Base-by-base conservation (phyloP, 306 rosid species). In the Prunus campanulata region DNA sequence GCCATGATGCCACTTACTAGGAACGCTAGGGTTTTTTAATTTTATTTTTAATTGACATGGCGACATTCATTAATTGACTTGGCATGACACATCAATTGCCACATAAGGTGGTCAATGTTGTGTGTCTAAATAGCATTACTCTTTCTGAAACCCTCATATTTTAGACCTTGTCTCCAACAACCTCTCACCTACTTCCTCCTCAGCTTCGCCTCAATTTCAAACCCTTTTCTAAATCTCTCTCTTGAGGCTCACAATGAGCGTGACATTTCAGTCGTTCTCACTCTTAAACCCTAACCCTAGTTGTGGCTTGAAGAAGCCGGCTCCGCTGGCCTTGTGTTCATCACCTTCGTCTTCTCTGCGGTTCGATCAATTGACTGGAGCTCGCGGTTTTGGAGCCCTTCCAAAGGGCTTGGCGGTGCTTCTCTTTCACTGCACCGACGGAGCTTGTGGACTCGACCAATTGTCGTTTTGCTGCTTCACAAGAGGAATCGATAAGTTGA, bases 401-500 rank as follows among this genome's bases (percentile, higher is more conserved):
- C 68, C 79, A 4, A 73, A 27, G 82, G 78, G 5, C 64, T 79
- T 10, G 75, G 76, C 16, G 54, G 66, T 22, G 71, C 76, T 60
- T 76, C 74, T 49, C 74, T 80, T 3, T 3, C 88, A 16, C 79
- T 76, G 14, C 67, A 54, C 61, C 86, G 81, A 1, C 86, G 85
- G 44, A 81, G 73, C 57, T 54, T 70, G 3, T 68, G 78, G 86
- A 62, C 15, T 56, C 88, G 84, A 2, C 75, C 84, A 3, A 57
- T 86, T 18, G 68, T 86, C 32, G 79, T 84, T 51, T 80, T 30
- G 76, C 96, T 1, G 87, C 93, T 61, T 55, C 97, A 2, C 91
- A 60, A 13, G 90, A 87, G 59, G 97, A 89, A 12, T 81, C 96
- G 80, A 98, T 96, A 79, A 77, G 88, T 60, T 20, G 25, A 46